Evolutionary conservation across 768 basidiomycete species (phyloP).

Genomic region (Amanita inopinata): DNA sequence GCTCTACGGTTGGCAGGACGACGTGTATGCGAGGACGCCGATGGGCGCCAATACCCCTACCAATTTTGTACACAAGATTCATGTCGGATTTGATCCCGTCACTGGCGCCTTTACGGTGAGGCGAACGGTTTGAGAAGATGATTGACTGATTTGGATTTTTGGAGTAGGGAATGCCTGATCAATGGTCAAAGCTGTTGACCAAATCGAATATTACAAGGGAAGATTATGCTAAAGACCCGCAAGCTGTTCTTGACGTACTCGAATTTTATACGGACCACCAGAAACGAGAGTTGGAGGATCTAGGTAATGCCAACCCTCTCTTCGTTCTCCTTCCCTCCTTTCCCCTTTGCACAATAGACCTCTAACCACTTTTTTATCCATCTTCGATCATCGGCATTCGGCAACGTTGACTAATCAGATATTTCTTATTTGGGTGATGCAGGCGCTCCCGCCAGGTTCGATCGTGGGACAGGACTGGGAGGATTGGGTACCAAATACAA

Average conservation of each 20-base stretch:
- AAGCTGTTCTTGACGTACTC: conserved; percentile 93
- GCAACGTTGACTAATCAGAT: no score
- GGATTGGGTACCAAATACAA: conserved; percentile 36
- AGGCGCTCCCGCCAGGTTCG: conserved; percentile 72
- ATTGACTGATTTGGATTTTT: conserved; percentile 5
- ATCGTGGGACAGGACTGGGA: conserved; percentile 86
- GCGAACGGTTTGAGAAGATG: not conserved
- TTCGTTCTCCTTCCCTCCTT: conserved; percentile 10
- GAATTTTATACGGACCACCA: conserved; percentile 98
- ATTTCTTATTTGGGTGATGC: no score
- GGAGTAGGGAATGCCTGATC: conserved; percentile 83
- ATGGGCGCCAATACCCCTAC: conserved; percentile 94
- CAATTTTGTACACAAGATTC: conserved; percentile 97
- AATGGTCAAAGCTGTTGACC: conserved; percentile 95
- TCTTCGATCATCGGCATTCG: no score
- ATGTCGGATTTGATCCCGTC: conserved; percentile 93
- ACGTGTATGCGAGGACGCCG: conserved; percentile 87
- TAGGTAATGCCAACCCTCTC: conserved; percentile 22
- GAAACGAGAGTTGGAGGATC: conserved; percentile 79
- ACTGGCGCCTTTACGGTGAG: conserved; percentile 90
- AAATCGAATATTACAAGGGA: conserved; percentile 97
- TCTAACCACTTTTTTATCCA: no score
- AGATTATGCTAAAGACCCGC: conserved; percentile 94
- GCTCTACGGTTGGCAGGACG: conserved; percentile 97
- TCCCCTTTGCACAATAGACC: no score